A percentile compares a stretch with the other conserved stretches of the same genome.
These are phyloP conservation scores for Venturia pyrina DNA, from an alignment of 2,329 filamentous ascomycete species.

Conservation along the genomic window DNA sequence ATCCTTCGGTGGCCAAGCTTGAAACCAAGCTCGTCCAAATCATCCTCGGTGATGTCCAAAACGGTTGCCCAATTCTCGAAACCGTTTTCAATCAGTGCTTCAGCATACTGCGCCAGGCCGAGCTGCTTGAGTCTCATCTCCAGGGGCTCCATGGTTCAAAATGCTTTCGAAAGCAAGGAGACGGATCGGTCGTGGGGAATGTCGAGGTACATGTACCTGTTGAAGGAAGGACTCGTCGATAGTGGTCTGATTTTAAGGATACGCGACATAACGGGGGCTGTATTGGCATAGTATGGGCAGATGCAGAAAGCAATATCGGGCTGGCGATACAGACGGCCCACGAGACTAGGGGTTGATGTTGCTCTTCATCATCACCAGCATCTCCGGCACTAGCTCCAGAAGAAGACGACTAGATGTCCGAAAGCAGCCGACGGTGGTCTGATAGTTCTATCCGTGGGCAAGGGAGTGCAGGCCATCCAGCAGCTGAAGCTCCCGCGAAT, in stretches of 20 bases:
- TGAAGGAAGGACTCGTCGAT: not conserved
- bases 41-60: constrained; percentile 15
- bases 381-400: not conserved
- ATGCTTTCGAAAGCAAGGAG: not conserved
- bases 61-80: constrained; percentile 15
- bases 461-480: no score
- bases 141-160: not conserved
- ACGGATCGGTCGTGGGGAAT: not conserved
- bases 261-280: not conserved
- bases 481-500: no score
- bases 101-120: constrained; percentile 10
- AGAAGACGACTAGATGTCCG: not conserved
- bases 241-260: not conserved
- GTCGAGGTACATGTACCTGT: not conserved
- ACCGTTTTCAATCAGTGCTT: constrained; percentile 14
- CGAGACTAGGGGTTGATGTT: no score
- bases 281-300: not conserved
- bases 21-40: constrained; percentile 14
- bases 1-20: constrained; percentile 15
- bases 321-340: no score
- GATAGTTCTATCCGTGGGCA: not conserved
- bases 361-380: not conserved
- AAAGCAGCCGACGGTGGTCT: not conserved
- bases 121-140: not conserved
- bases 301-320: not conserved